Evolutionary conservation across 768 basidiomycete genomes (phyloP), one percentile per base, ranked within the genome.

Genomic region (Lactifluus hygrophoroides): DNA sequence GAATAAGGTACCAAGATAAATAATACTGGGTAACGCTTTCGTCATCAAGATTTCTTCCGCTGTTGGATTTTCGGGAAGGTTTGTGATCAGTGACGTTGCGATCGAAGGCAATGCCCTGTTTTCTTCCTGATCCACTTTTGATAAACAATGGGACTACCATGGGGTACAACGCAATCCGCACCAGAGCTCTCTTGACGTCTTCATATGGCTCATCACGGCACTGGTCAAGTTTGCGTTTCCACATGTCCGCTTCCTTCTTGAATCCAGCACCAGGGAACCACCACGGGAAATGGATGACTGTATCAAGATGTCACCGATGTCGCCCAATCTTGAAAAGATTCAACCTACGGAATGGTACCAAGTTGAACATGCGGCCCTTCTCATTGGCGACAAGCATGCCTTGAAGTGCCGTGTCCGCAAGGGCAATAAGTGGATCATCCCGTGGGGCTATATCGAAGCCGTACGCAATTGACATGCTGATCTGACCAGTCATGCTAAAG

Each of bases 361-460:
- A 51, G 54, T 81, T 80, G 14, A 83, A 80, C 1, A 80, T 67
- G 60, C 74, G 80, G 37, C 70, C 64, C 6, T 78, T 77, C 0
- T 75, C 64, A 1, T 69, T 66, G 0, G 75, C 75, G 17, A 64
- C 58, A 3, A 62, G 64, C 34, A 76, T 58, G 5, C 67, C 66
- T 6, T 69, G 58, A 10, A 74, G 63, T 3, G 77, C 75, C 7
- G 71, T 64, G 34, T 78, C 73, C 0, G 76, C 77, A 1, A 74
- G 66, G 0, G 66, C 61, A 32, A 83, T 69, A 61, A 74, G 75
- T 3, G 78, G 75, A 61, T 82, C 81, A 53, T 75, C 64, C 14
- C 65, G 49, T 0, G 74, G 67, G 30, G 69, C 57, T 9, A 76
- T 69, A 11, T 74, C 65, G 17, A 80, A 69, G 1, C 80, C 81